Base-by-base conservation (phyloP, 352 stramenopile genomes). In the Pythium grandisporangium region DNA sequence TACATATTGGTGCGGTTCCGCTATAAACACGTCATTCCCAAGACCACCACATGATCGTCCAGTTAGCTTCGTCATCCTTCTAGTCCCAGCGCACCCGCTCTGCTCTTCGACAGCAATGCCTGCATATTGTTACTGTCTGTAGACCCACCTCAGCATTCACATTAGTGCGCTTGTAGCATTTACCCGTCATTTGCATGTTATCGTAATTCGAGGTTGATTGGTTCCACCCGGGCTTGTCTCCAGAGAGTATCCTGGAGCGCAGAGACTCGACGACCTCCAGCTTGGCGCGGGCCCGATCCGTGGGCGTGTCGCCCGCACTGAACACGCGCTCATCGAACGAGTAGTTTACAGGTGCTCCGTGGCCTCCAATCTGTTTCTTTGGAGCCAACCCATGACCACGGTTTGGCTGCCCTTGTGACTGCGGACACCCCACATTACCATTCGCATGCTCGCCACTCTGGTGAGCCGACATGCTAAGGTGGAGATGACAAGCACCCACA, bases 1-100 rank as follows among this genome's bases (percentile, higher is more conserved):
- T 85, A 93, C 73, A 94, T 85, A 55, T 84, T 69, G 16, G 57
- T 56, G 21, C 72, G 77, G 46, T 84, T 87, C 40, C 76, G 53
- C 77, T 91, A 40, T 2, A 48, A n/a, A 39, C 30, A 17, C 13
- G 6, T 56, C 22, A 21, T 32, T 39, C 17, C 12, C 11, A 42
- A 36, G 19, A 16, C 11, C 21, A n/a, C n/a, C n/a, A n/a, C n/a
- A 23, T 14, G 39, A 22, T 14, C 10, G 27, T 32, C 27, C 14
- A 14, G 10, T 32, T 16, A 39, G 2, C 19, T 16, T 12, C 34
- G 11, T 39, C 34, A 16, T 39, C 25, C 27, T 8, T 14, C 10
- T 32, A 14, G 14, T 32, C 14, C 27, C 27, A 32, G 27, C 14
- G n/a, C n/a, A n/a, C n/a, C n/a, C n/a, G n/a, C n/a, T n/a, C n/a